phyloP scores from a whole-genome alignment of 2,329 filamentous ascomycete species.

The Metarhizium sp. region DNA sequence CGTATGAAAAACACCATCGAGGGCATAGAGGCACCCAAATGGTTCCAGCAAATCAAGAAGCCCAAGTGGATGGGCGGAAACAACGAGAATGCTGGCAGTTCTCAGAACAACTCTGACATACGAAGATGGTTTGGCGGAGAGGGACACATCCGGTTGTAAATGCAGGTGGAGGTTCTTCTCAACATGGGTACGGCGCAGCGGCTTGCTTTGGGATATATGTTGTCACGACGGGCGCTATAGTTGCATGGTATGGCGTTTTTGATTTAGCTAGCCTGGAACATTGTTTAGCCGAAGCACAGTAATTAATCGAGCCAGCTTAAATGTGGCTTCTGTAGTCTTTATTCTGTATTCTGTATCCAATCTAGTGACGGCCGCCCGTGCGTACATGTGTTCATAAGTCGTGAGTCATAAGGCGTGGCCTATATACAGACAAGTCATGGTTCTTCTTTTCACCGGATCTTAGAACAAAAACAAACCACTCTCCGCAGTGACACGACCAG shows the following conservation, averaged over 20 bases:
- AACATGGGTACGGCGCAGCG: neutral
- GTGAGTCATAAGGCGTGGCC: constrained; percentile 2
- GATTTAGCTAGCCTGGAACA: neutral
- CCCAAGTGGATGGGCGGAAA: constrained; percentile 73
- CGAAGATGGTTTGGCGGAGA: constrained; percentile 49
- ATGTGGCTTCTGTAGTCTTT: neutral
- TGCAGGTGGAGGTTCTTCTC: neutral
- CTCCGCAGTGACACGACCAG: neutral
- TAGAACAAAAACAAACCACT: too few relatives aligned
- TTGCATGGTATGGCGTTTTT: neutral
- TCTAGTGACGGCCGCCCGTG: neutral
- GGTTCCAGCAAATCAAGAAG: constrained; percentile 69
- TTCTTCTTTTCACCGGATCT: neutral
- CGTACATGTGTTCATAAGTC: constrained; percentile 3
- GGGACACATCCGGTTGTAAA: constrained; percentile 12
- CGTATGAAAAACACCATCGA: constrained; percentile 90
- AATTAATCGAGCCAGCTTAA: neutral
- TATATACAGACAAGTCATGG: neutral
- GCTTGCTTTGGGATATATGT: neutral
- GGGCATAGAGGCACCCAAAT: constrained; percentile 68
- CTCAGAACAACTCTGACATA: constrained; percentile 31
- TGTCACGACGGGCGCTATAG: neutral
- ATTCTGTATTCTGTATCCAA: neutral
- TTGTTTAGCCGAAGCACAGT: neutral
- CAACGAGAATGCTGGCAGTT: constrained; percentile 22